Base-by-base conservation (phyloP, 768 basidiomycete genomes). In the Panaeolus papilionaceus region DNA sequence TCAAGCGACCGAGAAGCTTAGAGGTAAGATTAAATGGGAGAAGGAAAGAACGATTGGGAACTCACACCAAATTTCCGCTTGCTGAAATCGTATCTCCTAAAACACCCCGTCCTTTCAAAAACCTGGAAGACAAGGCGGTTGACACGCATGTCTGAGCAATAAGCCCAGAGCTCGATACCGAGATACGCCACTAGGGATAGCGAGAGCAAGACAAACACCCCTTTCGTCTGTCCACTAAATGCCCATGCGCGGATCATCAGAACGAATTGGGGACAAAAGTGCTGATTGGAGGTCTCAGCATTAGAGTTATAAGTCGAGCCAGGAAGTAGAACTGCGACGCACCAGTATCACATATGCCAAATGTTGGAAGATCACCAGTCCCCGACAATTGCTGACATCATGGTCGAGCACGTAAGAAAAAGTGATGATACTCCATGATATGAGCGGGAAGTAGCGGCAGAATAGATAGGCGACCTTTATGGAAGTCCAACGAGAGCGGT, bases 361-460 rank as follows among this genome's bases (percentile, higher is more conserved):
- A 8, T 65, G 44, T 18, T 58, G 54, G 14, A 69, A 42, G 11
- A 42, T 7, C 7, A 69, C 39, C 20, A 66, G 39, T 7, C 65
- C 70, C 14, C 64, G 38, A 66, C 81, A 83, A 2, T 70, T 18
- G 1, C 74, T 67, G 9, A 69, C 69, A n/a, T 69, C 67, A 66
- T 81, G 80, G 58, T 77, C 65, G 28, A 74, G 73, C 12, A 76
- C 68, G 49, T 77, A 80, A 8, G 76, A 74, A 65, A 73, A 81
- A 18, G 79, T 71, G 16, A 80, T 66, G 0, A 76, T 18, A 0
- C 80, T 75, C 79, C 80, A 82, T 12, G 76, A 20, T 4, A 75
- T 6, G 14, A 81, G 68, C 20, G 77, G 76, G 63, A 80, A 82
- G 67, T 82, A 83, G 7, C 82, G 76, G 66, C 81, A 83, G 33